phyloP scores from a whole-genome alignment of 139 green algal species.

The Ettlia oleoabundans region DNA sequence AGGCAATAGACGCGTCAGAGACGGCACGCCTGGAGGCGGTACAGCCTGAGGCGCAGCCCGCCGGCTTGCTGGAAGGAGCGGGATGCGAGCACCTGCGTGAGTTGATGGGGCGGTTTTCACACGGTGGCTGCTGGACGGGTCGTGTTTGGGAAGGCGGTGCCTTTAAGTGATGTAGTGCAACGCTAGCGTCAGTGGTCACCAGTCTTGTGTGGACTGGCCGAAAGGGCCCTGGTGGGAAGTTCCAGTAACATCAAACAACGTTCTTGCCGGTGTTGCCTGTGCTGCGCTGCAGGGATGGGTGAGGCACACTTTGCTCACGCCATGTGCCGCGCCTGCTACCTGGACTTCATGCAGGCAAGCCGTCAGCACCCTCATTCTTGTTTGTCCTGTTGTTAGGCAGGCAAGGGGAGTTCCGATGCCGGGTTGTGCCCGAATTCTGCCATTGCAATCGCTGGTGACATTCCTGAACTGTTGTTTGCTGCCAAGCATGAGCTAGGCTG shows the following conservation, averaged over 20 bases:
- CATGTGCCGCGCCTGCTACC: slow-evolving; percentile 72
- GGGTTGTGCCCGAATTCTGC: too few species aligned
- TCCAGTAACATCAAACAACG: too few species aligned
- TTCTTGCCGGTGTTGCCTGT: not conserved
- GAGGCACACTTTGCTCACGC: slow-evolving; percentile 61
- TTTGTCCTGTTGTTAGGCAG: too few species aligned
- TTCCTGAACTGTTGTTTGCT: too few species aligned
- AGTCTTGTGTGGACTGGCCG: too few species aligned
- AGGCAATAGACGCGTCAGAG: slow-evolving; percentile 9
- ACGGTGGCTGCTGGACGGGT: not conserved
- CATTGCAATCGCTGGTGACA: too few species aligned
- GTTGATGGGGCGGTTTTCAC: too few species aligned
- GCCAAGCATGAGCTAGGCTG: too few species aligned
- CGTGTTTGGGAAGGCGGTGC: not conserved
- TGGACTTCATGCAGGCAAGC: slow-evolving; percentile 56
- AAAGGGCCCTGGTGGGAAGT: too few species aligned
- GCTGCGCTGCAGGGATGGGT: not conserved
- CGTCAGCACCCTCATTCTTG: not conserved
- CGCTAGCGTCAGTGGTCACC: too few species aligned
- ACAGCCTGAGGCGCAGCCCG: not conserved
- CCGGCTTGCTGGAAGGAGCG: slow-evolving; percentile 7
- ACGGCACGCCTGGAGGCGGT: not conserved
- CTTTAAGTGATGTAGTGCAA: not conserved
- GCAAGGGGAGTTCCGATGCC: too few species aligned
- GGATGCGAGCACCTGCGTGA: slow-evolving; percentile 43